A percentile compares a stretch with the other conserved stretches of the same genome.
Conservation (phyloP, 164 flowering plant species). For the Magnolia sinica region DNA sequence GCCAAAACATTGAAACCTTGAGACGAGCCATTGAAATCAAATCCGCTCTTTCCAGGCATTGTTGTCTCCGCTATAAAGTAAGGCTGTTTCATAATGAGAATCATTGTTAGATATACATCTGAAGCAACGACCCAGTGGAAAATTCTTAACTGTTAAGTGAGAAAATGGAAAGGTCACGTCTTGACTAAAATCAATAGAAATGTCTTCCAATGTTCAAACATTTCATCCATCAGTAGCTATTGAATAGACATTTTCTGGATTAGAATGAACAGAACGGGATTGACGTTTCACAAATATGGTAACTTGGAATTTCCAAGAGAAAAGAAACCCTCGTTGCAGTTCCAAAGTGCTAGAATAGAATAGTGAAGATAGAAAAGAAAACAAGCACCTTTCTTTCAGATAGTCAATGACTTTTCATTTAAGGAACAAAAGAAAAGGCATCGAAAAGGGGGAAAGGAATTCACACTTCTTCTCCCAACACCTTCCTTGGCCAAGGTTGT, state of each 20-base stretch:
- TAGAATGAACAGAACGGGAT: background rate
- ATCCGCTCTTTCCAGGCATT: constrained; percentile 84
- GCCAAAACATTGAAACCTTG: constrained; percentile 85
- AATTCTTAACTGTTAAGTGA: too few relatives aligned
- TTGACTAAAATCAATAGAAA: background rate
- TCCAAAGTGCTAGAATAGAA: background rate
- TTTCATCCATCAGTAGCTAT: background rate
- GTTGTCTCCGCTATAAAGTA: constrained; percentile 78
- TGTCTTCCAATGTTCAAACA: background rate
- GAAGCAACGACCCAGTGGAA: background rate
- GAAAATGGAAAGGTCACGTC: background rate
- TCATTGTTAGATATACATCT: background rate
- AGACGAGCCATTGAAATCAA: constrained; percentile 79
- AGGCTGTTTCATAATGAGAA: constrained; percentile 42
- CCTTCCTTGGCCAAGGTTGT: background rate
- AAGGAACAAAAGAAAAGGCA: background rate
- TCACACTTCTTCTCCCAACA: background rate
- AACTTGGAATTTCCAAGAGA: background rate
- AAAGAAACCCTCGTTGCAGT: background rate
- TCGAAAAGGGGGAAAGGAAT: background rate
- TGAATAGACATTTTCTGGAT: background rate
- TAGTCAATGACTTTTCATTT: too few relatives aligned
- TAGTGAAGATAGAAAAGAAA: background rate
- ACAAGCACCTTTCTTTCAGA: background rate
- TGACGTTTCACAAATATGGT: background rate